Conservation (phyloP, 176 grass and related monocot genomes). For the Aechmea fasciata region DNA sequence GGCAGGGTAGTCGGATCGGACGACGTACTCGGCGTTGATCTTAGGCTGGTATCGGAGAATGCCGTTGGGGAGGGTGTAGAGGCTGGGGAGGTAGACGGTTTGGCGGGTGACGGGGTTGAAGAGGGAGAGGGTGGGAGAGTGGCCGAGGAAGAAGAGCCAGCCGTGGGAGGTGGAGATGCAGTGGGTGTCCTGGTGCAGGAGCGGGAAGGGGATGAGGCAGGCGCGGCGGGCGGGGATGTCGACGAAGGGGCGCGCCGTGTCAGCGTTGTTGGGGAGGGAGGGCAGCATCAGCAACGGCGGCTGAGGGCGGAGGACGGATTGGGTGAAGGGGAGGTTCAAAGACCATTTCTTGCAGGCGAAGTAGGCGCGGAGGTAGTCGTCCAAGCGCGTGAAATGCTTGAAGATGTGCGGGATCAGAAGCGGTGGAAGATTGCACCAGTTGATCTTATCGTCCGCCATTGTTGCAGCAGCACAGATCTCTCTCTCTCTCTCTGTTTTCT, state of each 20-base stretch:
- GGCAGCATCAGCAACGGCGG: neutral
- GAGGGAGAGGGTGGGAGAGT: neutral
- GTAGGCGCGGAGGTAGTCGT: neutral
- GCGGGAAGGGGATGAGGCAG: neutral
- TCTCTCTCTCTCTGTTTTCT: too few species aligned
- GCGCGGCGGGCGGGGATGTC: neutral
- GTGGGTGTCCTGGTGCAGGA: neutral
- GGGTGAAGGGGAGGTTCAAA: neutral
- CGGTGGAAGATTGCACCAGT: neutral
- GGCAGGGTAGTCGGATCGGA: neutral
- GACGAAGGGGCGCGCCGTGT: neutral
- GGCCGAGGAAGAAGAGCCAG: neutral
- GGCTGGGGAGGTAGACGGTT: neutral
- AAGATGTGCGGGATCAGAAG: neutral
- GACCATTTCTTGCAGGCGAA: neutral
- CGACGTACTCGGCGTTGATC: neutral
- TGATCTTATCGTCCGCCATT: neutral
- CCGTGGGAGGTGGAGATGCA: neutral
- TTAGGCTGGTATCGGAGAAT: neutral
- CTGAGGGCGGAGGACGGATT: neutral
- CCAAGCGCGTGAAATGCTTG: neutral
- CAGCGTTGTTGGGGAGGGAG: neutral
- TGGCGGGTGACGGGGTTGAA: neutral
- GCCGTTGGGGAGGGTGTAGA: neutral
- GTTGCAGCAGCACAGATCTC: neutral